Percentiles rank a stretch among this genome's conserved stretches.
Conservation (phyloP, 306 rosid species). For the Benincasa hispida region DNA sequence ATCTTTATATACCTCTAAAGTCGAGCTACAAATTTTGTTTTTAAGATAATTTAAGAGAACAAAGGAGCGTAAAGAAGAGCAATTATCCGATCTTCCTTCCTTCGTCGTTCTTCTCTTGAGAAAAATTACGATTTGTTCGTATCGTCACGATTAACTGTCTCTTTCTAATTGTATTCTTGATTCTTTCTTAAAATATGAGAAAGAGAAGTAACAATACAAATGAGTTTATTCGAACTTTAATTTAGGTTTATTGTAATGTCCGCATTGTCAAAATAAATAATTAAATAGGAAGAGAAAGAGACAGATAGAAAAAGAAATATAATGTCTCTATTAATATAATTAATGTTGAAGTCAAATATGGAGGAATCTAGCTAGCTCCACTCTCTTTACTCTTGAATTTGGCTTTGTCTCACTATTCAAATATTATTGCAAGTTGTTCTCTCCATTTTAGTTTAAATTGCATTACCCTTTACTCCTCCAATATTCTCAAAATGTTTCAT, state of each 20-base stretch:
- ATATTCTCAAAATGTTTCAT: neutral
- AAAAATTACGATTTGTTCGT: too few species aligned
- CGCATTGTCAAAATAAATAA: neutral
- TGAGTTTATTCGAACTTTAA: neutral
- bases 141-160: neutral
- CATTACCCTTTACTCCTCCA: neutral
- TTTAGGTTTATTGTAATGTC: neutral
- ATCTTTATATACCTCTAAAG: too few species aligned
- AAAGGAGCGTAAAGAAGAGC: too few species aligned
- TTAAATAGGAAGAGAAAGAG: neutral
- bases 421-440: neutral
- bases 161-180: too few species aligned
- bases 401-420: neutral
- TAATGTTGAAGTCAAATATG: neutral
- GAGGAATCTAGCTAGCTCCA: neutral
- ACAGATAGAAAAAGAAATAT: neutral
- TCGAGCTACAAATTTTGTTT: too few species aligned
- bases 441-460: neutral
- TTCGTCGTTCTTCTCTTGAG: too few species aligned
- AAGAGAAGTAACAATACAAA: neutral
- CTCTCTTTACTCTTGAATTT: neutral
- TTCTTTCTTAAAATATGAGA: too few species aligned
- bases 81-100: too few species aligned
- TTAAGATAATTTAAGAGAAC: too few species aligned
- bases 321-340: neutral